These are phyloP conservation scores for thale cress (Arabidopsis thaliana) DNA, from an alignment of 345 rosid genomes.

Conservation along the genomic window TAIR10.1 NC_003074.8:2865501-2866000, in stretches of 20 bases:
- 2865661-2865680: constrained; percentile 59
- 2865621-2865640: constrained; percentile 77
- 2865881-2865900: constrained; percentile 55
- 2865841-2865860: constrained; percentile 70
- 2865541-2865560: constrained; percentile 80
- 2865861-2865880: constrained; percentile 76
- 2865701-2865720: background rate
- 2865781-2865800: constrained; percentile 62
- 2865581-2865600: constrained; percentile 78
- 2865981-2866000: constrained; percentile 55
- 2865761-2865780: constrained; percentile 49
- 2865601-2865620: constrained; percentile 74
- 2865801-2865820: constrained; percentile 78
- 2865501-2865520: background rate
- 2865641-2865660: constrained; percentile 58
- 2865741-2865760: constrained; percentile 1
- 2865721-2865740: constrained; percentile 16
- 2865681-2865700: constrained; percentile 51
- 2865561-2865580: constrained; percentile 61
- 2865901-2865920: constrained; percentile 71
- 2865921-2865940: constrained; percentile 67
- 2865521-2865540: constrained; percentile 4
- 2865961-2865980: constrained; percentile 71
- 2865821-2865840: constrained; percentile 83
- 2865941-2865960: constrained; percentile 68